phyloP scores from a whole-genome alignment of 495 filamentous ascomycete genomes.

The Extremus antarcticus region DNA sequence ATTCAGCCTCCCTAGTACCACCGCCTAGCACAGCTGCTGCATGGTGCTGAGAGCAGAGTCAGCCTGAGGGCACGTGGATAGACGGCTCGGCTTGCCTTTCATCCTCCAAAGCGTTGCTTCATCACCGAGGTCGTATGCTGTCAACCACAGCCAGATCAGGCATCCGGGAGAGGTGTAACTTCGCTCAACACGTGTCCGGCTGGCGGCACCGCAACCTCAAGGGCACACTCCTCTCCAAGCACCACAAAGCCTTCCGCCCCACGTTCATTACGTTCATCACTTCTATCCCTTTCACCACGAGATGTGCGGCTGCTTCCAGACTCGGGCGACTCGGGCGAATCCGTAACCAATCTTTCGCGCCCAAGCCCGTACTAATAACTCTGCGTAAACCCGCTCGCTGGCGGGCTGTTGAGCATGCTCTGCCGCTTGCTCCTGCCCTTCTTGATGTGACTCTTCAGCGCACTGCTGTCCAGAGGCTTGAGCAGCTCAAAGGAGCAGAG shows the following conservation, averaged over 20 bases:
- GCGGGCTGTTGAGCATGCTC: constrained; percentile 83
- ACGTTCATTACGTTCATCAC: not conserved
- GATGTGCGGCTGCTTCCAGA: not conserved
- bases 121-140: no score
- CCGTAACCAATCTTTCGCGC: not conserved
- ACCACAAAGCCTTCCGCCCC: not conserved
- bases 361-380: constrained; percentile 17
- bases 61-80: no score
- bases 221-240: no score
- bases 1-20: no score
- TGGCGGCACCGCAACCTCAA: no score
- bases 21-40: no score
- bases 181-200: no score
- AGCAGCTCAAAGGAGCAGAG: constrained; percentile 95
- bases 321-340: not conserved
- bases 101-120: no score
- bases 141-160: no score
- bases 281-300: not conserved
- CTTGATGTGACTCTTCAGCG: constrained; percentile 98
- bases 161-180: no score
- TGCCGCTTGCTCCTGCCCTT: constrained; percentile 86
- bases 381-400: constrained; percentile 24
- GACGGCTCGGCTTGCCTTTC: no score
- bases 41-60: no score
- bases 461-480: constrained; percentile 93